Conservation (phyloP, 805 yeast species). For the Kazachstania bromeliacearum region DNA sequence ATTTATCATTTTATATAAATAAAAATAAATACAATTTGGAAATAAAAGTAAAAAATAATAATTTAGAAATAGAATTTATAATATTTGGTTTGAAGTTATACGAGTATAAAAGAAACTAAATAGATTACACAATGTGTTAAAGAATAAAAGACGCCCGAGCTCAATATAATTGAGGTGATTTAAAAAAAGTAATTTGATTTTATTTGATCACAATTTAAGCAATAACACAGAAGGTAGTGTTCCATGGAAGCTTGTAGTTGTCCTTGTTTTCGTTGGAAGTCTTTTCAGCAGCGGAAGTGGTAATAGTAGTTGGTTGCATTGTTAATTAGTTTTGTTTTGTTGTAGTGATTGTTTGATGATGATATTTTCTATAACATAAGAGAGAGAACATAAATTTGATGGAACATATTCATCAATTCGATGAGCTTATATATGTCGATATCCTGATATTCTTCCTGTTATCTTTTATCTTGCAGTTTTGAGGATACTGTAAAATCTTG, state of each 20-base stretch:
- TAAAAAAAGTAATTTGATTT: too few species aligned
- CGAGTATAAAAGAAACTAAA: too few species aligned
- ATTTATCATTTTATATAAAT: too few species aligned
- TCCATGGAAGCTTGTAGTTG: slow-evolving; percentile 11
- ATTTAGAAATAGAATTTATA: too few species aligned
- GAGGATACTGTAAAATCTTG: background rate
- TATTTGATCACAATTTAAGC: slow-evolving; percentile 8
- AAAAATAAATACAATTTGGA: too few species aligned
- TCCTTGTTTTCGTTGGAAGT: slow-evolving; percentile 21
- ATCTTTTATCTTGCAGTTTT: background rate
- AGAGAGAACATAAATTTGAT: background rate
- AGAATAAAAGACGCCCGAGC: too few species aligned
- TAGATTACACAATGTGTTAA: too few species aligned
- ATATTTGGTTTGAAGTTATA: too few species aligned
- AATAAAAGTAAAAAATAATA: too few species aligned
- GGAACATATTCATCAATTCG: background rate
- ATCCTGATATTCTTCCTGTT: background rate
- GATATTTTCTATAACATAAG: background rate
- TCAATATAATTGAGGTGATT: too few species aligned
- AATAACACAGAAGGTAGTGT: slow-evolving; percentile 18
- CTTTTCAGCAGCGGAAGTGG: slow-evolving; percentile 19
- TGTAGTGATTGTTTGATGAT: slow-evolving; percentile 3
- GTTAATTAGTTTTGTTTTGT: slow-evolving; percentile 1
- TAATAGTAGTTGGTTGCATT: slow-evolving; percentile 22
- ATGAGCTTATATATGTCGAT: background rate